phyloP scores from a whole-genome alignment of 2,329 filamentous ascomycete species.

The Phyllosticta ampelicida region DNA sequence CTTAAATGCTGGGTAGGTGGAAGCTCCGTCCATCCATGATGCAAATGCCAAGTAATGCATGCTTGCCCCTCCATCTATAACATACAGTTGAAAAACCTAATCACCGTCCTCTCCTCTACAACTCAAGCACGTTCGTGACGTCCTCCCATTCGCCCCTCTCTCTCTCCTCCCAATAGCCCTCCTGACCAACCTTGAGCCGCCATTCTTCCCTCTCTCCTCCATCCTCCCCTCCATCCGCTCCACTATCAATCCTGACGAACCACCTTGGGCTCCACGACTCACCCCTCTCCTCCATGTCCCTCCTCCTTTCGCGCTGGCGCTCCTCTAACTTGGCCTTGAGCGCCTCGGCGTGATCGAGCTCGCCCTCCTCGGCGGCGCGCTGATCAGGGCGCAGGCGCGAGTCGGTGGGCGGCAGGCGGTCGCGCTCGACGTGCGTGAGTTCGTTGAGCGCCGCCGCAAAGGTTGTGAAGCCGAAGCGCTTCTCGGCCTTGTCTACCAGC shows the following conservation, averaged over 20 bases:
- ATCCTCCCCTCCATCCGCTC: slow-evolving; percentile 18
- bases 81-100: not conserved
- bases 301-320: slow-evolving; percentile 63
- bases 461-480: slow-evolving; percentile 76
- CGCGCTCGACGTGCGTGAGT: slow-evolving; percentile 67
- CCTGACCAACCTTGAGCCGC: slow-evolving; percentile 64
- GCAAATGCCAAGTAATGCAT: not conserved
- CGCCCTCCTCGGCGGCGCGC: slow-evolving; percentile 68
- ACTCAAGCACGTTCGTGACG: slow-evolving; percentile 45
- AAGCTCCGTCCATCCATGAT: not conserved
- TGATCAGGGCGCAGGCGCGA: slow-evolving; percentile 79
- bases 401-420: slow-evolving; percentile 69
- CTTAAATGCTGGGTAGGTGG: no score
- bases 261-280: slow-evolving; percentile 66
- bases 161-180: slow-evolving; percentile 90
- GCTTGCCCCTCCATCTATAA: not conserved
- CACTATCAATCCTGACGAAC: slow-evolving; percentile 58
- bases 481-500: slow-evolving; percentile 66
- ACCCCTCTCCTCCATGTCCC: slow-evolving; percentile 63
- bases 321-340: slow-evolving; percentile 80
- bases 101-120: not conserved
- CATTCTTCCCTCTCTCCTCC: slow-evolving; percentile 37
- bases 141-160: slow-evolving; percentile 54
- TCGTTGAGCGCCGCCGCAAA: slow-evolving; percentile 87
- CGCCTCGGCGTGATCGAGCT: slow-evolving; percentile 71